These are phyloP conservation scores for Curvularia hawaiiensis DNA, from an alignment of 2,329 filamentous ascomycete species.

Conservation along the genomic window DNA sequence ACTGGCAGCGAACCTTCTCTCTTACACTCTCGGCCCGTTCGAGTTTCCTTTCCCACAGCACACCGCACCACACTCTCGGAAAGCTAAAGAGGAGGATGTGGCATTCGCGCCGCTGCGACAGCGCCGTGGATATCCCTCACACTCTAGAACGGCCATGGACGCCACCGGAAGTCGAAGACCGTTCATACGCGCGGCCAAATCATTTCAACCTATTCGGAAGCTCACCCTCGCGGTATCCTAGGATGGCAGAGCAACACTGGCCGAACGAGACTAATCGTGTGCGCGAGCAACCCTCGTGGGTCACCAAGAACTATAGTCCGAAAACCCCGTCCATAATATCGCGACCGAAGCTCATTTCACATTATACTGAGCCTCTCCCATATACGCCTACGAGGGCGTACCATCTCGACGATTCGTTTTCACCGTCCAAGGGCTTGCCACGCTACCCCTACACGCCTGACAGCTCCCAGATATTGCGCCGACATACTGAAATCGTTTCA, in stretches of 20 bases:
- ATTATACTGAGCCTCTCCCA: constrained; percentile 21
- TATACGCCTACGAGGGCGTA: constrained; percentile 31
- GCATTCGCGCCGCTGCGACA: constrained; percentile 15
- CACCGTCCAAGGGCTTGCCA: constrained; percentile 14
- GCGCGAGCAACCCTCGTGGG: constrained; percentile 7
- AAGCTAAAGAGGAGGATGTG: constrained; percentile 21
- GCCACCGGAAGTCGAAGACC: constrained; percentile 35
- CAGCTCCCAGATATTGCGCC: constrained; percentile 29
- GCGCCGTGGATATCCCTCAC: constrained; percentile 29
- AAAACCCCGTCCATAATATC: constrained; percentile 20
- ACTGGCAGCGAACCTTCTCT: constrained; percentile 8
- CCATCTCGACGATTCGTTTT: constrained; percentile 16
- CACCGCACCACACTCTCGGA: constrained; percentile 1
- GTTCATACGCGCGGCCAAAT: constrained; percentile 19
- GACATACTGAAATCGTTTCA: constrained; percentile 20
- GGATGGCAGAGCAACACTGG: constrained; percentile 19
- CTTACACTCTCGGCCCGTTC: constrained; percentile 4
- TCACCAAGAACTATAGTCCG: constrained; percentile 8
- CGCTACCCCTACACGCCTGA: constrained; percentile 44
- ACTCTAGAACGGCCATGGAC: constrained; percentile 37
- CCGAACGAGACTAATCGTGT: neutral
- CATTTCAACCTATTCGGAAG: constrained; percentile 30
- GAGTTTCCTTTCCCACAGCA: constrained; percentile 5
- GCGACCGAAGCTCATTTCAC: constrained; percentile 23
- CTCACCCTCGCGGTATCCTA: constrained; percentile 16